A percentile compares a stretch with the other conserved stretches of the same genome.
Conservation (phyloP, 2,329 filamentous ascomycete species). For the Alternaria atra region DNA sequence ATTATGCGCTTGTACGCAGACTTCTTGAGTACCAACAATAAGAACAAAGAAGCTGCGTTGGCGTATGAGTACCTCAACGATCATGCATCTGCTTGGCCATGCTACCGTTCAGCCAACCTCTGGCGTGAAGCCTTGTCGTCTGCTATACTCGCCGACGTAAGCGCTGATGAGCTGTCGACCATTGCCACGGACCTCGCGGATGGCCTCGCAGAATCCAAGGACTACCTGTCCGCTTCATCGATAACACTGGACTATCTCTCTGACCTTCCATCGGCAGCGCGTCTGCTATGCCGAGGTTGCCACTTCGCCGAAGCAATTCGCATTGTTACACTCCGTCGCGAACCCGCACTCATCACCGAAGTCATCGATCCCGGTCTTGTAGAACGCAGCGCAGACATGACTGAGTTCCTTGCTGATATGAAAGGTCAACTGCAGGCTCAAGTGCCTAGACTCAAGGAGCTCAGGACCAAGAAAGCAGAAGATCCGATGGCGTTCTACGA, state of each 20-base stretch:
- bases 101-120: constrained; percentile 83
- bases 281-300: constrained; percentile 85
- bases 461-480: constrained; percentile 80
- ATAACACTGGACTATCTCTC: constrained; percentile 83
- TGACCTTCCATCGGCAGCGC: constrained; percentile 74
- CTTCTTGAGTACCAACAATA: constrained; percentile 76
- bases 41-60: constrained; percentile 85
- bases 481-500: constrained; percentile 92
- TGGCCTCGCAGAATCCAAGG: constrained; percentile 81
- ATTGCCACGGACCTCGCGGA: constrained; percentile 81
- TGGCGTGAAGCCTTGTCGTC: constrained; percentile 92
- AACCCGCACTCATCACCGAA: constrained; percentile 69
- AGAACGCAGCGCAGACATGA: constrained; percentile 82
- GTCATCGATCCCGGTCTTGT: constrained; percentile 81
- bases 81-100: constrained; percentile 77
- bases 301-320: constrained; percentile 90
- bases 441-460: constrained; percentile 82
- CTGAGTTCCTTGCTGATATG: constrained; percentile 93
- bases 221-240: constrained; percentile 80
- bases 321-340: constrained; percentile 69
- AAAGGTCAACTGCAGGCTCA: constrained; percentile 84
- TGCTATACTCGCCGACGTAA: constrained; percentile 71
- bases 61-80: constrained; percentile 87
- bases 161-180: constrained; percentile 66
- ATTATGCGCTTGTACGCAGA: constrained; percentile 83